These are phyloP conservation scores for Yamadazyma scolyti DNA, from an alignment of 805 yeast genomes.

Conservation along the genomic window DNA sequence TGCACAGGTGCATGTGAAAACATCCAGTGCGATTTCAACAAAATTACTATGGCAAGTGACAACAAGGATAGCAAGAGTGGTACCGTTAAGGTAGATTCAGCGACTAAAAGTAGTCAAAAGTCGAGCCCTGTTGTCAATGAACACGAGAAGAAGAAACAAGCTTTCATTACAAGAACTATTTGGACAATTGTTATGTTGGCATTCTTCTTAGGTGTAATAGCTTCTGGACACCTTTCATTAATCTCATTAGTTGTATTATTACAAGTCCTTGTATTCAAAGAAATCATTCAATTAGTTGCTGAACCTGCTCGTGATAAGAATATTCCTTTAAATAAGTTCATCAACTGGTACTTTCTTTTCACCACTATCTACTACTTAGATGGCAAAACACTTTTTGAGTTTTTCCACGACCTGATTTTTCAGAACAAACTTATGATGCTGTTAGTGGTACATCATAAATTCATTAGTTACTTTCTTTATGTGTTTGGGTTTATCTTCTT, in stretches of 20 bases:
- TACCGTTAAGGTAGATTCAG: too few relatives aligned
- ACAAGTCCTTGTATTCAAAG: conserved; percentile 84
- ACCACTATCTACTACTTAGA: conserved; percentile 89
- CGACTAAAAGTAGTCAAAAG: too few relatives aligned
- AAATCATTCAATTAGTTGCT: conserved; percentile 81
- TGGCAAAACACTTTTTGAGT: conserved; percentile 74
- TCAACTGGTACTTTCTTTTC: conserved; percentile 89
- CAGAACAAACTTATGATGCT: conserved; percentile 52
- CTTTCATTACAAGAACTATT: conserved; percentile 79
- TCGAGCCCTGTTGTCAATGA: conserved; percentile 39
- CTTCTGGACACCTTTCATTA: conserved; percentile 83
- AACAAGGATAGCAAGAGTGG: too few relatives aligned
- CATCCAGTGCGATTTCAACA: too few relatives aligned
- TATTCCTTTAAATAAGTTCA: conserved; percentile 73
- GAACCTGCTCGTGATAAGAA: conserved; percentile 82
- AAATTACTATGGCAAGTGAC: too few relatives aligned
- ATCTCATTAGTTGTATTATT: conserved; percentile 66
- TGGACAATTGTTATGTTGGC: conserved; percentile 93
- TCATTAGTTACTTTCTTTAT: conserved; percentile 79
- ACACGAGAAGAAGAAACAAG: conserved; percentile 67
- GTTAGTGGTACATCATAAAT: conserved; percentile 73
- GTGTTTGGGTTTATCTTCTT: conserved; percentile 86
- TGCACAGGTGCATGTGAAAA: too few relatives aligned
- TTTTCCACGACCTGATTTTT: conserved; percentile 52
- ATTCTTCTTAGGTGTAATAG: conserved; percentile 63